These are phyloP conservation scores for Scenedesmus sp. DNA, from an alignment of 163 green algal genomes.

Conservation along the genomic window DNA sequence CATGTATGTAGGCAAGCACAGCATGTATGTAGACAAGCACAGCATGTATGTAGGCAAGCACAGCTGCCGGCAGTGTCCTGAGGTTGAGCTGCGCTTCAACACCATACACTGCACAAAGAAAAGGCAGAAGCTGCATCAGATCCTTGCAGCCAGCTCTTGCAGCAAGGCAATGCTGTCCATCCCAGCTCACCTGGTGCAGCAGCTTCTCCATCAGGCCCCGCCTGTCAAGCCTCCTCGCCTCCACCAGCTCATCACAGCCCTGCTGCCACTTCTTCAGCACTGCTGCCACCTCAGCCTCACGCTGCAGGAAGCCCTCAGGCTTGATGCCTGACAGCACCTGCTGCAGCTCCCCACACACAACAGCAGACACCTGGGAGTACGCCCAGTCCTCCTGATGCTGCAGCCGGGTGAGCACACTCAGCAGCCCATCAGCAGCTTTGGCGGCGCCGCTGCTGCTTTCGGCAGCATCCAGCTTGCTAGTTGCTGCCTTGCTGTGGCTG, in stretches of 20 bases:
- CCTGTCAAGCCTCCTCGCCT: slow-evolving; percentile 17
- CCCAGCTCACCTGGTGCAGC: not conserved
- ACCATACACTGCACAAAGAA: not conserved
- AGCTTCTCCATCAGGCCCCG: not conserved
- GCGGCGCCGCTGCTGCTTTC: not conserved
- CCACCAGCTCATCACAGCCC: slow-evolving; percentile 37
- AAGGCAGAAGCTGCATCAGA: not conserved
- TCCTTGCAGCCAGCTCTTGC: too few relatives aligned
- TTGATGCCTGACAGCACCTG: not conserved
- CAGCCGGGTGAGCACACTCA: slow-evolving; percentile 4
- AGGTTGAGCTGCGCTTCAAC: too few relatives aligned
- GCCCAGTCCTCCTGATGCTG: slow-evolving; percentile 27
- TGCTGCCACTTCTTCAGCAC: not conserved
- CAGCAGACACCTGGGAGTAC: not conserved
- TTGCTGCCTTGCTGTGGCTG: not conserved
- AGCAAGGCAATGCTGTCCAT: too few relatives aligned
- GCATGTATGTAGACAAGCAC: too few relatives aligned
- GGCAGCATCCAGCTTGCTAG: too few relatives aligned
- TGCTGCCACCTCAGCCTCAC: not conserved
- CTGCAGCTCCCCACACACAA: not conserved
- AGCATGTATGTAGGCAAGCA: too few relatives aligned
- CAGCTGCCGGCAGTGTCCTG: too few relatives aligned
- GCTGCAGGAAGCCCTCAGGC: not conserved
- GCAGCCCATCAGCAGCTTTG: not conserved
- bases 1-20: too few relatives aligned